These are phyloP conservation scores for Hymenoscyphus infarciens DNA, from an alignment of 2,329 filamentous ascomycete species.

Conservation along the genomic window DNA sequence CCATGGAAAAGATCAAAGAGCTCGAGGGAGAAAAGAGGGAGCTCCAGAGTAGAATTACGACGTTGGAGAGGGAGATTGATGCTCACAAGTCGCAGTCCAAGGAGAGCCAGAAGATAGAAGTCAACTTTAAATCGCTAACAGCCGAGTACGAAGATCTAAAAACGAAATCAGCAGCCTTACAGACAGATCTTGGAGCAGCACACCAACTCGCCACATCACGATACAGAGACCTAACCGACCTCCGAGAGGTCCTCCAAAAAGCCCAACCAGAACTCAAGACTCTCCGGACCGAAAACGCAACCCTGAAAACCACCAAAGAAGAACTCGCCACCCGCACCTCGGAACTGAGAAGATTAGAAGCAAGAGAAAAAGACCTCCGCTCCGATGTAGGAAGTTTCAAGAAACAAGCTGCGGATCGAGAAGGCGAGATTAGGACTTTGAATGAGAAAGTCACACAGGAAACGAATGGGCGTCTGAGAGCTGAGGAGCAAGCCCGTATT, in stretches of 20 bases:
- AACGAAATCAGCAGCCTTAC: constrained; percentile 62
- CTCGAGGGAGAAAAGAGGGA: constrained; percentile 65
- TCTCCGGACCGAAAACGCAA: constrained; percentile 71
- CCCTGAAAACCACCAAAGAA: constrained; percentile 70
- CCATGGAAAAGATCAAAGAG: constrained; percentile 71
- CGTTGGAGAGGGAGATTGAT: constrained; percentile 68
- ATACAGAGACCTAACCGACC: constrained; percentile 82
- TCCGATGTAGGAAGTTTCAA: constrained; percentile 69
- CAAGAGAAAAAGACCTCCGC: constrained; percentile 76
- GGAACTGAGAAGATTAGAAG: constrained; percentile 74
- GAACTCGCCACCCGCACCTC: constrained; percentile 60
- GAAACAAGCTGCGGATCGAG: constrained; percentile 67
- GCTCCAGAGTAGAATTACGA: constrained; percentile 60
- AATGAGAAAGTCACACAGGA: constrained; percentile 77
- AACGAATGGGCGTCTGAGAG: constrained; percentile 63
- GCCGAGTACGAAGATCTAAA: constrained; percentile 65
- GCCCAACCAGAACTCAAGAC: constrained; percentile 80
- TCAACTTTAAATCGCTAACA: constrained; percentile 39
- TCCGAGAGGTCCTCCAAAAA: constrained; percentile 77
- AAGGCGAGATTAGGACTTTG: constrained; percentile 71
- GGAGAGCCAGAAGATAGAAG: constrained; percentile 29
- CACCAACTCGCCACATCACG: constrained; percentile 82
- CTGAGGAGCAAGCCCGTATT: constrained; percentile 75
- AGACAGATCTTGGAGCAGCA: constrained; percentile 81
- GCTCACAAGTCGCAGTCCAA: constrained; percentile 31